Evolutionary conservation across 2,329 filamentous ascomycete genomes (phyloP).

Genomic region (Coniochaeta sp.): DNA sequence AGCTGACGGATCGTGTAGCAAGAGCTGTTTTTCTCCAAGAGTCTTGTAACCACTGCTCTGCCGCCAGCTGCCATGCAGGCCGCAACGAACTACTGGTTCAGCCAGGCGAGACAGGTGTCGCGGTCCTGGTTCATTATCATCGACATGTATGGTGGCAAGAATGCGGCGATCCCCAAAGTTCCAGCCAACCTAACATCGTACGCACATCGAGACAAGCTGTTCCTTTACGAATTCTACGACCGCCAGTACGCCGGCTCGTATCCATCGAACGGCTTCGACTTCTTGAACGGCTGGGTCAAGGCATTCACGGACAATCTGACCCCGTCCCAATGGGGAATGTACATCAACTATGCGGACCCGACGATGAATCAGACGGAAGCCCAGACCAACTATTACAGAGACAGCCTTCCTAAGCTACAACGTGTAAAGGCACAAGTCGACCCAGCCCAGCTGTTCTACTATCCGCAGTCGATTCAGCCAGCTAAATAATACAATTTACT

Average conservation of each 20-base stretch:
- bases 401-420: conserved; percentile 27
- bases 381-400: conserved; percentile 40
- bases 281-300: conserved; percentile 34
- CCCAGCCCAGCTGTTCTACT: too few species aligned
- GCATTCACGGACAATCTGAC: conserved; percentile 19
- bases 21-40: conserved; percentile 24
- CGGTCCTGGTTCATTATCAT: conserved; percentile 26
- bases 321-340: conserved; percentile 36
- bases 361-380: conserved; percentile 37
- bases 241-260: conserved; percentile 22
- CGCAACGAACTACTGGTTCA: conserved; percentile 20
- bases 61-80: conserved; percentile 14
- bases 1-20: conserved; percentile 10
- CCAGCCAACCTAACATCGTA: conserved; percentile 24
- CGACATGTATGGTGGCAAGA: conserved; percentile 25
- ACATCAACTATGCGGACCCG: conserved; percentile 48
- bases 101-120: conserved; percentile 11
- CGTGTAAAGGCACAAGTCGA: conserved; percentile 31
- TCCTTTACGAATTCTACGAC: conserved; percentile 45
- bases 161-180: conserved; percentile 27
- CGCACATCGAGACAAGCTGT: conserved; percentile 34
- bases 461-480: too few species aligned
- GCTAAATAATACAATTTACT: too few species aligned
- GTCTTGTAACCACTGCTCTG: conserved; percentile 18
- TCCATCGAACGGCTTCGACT: conserved; percentile 26